Percentiles rank a stretch among this genome's conserved stretches.
Conservation (phyloP, 352 stramenopile species). For the Globisporangium nagaii region DNA sequence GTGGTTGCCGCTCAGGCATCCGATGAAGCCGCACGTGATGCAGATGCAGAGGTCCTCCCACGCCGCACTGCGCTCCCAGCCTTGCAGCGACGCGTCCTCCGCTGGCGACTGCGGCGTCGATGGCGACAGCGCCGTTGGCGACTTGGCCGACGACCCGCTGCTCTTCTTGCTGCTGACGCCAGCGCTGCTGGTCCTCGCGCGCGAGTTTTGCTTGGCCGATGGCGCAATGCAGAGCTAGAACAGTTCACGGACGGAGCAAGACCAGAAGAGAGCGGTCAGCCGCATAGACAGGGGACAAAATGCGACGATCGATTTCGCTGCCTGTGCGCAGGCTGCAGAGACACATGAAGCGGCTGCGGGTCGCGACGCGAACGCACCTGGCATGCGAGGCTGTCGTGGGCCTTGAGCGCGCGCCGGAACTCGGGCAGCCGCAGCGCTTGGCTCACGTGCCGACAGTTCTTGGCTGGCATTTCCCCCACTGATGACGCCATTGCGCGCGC, state of each 20-base stretch:
- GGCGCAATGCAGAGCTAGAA: slow-evolving; percentile 19
- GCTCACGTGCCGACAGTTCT: slow-evolving; percentile 52
- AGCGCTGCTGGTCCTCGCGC: slow-evolving; percentile 1
- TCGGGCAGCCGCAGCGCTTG: slow-evolving; percentile 44
- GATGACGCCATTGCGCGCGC: not conserved
- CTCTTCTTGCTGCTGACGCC: slow-evolving; percentile 5
- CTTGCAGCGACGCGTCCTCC: slow-evolving; percentile 11
- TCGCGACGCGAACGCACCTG: slow-evolving; percentile 15
- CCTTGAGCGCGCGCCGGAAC: slow-evolving; percentile 47
- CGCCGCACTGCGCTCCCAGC: slow-evolving; percentile 25
- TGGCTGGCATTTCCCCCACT: slow-evolving; percentile 15
- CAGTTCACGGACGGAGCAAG: not conserved
- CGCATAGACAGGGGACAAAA: not conserved
- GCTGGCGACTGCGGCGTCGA: not conserved
- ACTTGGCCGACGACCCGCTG: slow-evolving; percentile 1
- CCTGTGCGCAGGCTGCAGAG: not conserved
- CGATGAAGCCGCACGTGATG: slow-evolving; percentile 56
- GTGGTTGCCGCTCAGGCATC: slow-evolving; percentile 45
- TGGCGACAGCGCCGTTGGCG: not conserved
- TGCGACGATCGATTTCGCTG: not conserved
- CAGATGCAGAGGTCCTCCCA: slow-evolving; percentile 46
- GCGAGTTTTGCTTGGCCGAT: slow-evolving; percentile 13
- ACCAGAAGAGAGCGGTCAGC: not conserved
- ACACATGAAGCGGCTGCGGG: not conserved
- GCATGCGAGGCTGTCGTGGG: slow-evolving; percentile 33